Evolutionary conservation across 441 rosid species (phyloP).

Genomic region (Corymbia calophylla): DNA sequence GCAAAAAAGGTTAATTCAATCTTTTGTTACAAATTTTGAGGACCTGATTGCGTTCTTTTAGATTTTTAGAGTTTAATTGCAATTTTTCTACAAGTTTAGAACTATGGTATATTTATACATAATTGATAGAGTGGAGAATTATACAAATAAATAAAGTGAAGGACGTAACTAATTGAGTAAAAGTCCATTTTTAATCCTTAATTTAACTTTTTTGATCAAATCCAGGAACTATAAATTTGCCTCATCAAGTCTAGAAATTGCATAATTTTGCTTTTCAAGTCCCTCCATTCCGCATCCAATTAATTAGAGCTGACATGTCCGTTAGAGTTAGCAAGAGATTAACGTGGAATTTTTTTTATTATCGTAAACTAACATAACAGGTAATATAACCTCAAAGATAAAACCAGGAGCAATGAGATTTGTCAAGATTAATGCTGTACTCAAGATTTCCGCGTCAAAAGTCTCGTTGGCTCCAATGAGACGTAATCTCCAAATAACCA

Average conservation of each 20-base stretch:
- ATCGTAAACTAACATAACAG: not conserved
- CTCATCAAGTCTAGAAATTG: not conserved
- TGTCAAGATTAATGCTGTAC: not conserved
- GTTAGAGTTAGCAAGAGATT: not conserved
- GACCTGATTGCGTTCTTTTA: not conserved
- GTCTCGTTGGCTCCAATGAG: no score
- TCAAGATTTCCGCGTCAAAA: no score
- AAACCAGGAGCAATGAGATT: not conserved
- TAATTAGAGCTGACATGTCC: not conserved
- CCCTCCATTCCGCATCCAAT: not conserved
- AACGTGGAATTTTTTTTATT: not conserved
- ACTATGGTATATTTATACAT: not conserved
- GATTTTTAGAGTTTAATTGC: no score
- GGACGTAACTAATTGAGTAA: not conserved
- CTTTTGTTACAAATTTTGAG: not conserved
- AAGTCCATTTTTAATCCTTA: not conserved
- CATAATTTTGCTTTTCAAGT: not conserved
- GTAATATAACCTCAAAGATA: no score
- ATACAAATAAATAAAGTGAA: not conserved
- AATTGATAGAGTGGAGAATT: not conserved
- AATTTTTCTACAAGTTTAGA: not conserved
- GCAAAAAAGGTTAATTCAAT: no score
- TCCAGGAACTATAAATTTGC: not conserved
- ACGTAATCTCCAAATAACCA: not conserved
- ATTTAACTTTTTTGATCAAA: not conserved